Percentiles rank a stretch among this genome's conserved stretches.
Evolutionary conservation across 2,329 filamentous ascomycete species (phyloP).

Genomic region (Rasamsonia emersonii): DNA sequence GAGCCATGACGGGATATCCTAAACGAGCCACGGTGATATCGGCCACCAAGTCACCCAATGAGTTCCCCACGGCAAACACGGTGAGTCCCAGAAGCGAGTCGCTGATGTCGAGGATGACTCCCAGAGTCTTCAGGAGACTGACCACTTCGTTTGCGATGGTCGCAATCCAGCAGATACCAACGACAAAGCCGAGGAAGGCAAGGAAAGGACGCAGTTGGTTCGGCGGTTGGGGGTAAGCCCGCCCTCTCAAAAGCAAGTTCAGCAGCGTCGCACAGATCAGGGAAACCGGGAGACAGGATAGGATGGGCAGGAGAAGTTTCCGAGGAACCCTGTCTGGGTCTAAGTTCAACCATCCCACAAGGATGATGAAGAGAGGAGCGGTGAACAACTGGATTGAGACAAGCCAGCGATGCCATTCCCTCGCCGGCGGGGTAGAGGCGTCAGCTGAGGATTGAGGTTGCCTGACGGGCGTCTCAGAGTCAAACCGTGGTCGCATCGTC

Average conservation of each 20-base stretch:
- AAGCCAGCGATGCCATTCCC: conserved; percentile 86
- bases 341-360: conserved; percentile 57
- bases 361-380: conserved; percentile 71
- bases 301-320: conserved; percentile 48
- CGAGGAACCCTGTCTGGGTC: conserved; percentile 47
- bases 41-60: conserved; percentile 84
- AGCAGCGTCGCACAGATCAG: conserved; percentile 58
- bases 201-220: conserved; percentile 69
- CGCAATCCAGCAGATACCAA: conserved; percentile 92
- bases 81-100: conserved; percentile 93
- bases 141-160: conserved; percentile 95
- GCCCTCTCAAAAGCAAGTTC: conserved; percentile 52
- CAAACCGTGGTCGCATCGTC: conserved; percentile 19
- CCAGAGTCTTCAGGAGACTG: conserved; percentile 83
- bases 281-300: conserved; percentile 62
- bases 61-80: conserved; percentile 94
- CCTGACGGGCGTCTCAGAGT: conserved; percentile 32
- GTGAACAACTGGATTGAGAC: conserved; percentile 77
- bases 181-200: conserved; percentile 82
- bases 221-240: conserved; percentile 47
- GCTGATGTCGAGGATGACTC: conserved; percentile 84
- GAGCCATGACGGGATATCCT: conserved; percentile 93
- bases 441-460: conserved; percentile 12
- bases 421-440: conserved; percentile 21
- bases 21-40: conserved; percentile 89